Percentiles rank a stretch among this genome's conserved stretches.
These are phyloP conservation scores for Leishmania amazonensis DNA, from an alignment of 208 protist genomes.

Conservation along the genomic window DNA sequence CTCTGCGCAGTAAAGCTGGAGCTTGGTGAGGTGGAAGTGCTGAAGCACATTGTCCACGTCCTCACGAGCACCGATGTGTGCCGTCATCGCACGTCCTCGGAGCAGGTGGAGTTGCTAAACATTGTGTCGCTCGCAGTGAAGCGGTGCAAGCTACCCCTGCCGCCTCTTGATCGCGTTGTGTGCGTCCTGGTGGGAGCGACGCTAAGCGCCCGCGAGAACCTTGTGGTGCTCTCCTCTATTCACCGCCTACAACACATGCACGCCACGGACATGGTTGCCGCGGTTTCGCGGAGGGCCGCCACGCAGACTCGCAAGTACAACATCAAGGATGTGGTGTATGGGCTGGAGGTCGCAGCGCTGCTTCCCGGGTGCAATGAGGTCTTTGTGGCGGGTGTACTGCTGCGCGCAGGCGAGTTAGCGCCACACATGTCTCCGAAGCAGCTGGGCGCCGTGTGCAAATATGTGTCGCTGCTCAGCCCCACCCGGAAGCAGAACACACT, in stretches of 20 bases:
- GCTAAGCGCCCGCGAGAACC: conserved; percentile 49
- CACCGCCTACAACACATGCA: conserved; percentile 53
- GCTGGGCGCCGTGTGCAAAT: conserved; percentile 77
- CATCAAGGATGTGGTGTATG: conserved; percentile 69
- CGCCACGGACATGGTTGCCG: conserved; percentile 41
- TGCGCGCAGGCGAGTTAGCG: conserved; percentile 43
- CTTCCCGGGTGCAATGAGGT: conserved; percentile 50
- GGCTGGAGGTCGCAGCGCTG: conserved; percentile 61
- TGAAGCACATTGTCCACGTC: conserved; percentile 39
- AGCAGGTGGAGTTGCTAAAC: conserved; percentile 48
- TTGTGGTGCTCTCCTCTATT: conserved; percentile 70
- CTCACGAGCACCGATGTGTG: conserved; percentile 38
- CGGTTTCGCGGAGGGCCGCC: conserved; percentile 55
- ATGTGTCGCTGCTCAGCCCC: conserved; percentile 62
- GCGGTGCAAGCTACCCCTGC: conserved; percentile 64
- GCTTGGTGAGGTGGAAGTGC: conserved; percentile 48
- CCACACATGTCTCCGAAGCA: conserved; percentile 44
- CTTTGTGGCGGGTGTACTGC: conserved; percentile 57
- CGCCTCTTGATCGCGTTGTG: conserved; percentile 54
- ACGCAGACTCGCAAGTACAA: conserved; percentile 54
- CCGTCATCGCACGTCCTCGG: conserved; percentile 11
- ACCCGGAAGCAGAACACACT: conserved; percentile 41
- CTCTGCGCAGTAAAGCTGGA: conserved; percentile 57
- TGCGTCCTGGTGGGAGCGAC: conserved; percentile 33
- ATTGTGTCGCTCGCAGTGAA: conserved; percentile 69